Evolutionary conservation across 805 yeast genomes (phyloP).

Genomic region (Yueomyces sinensis): DNA sequence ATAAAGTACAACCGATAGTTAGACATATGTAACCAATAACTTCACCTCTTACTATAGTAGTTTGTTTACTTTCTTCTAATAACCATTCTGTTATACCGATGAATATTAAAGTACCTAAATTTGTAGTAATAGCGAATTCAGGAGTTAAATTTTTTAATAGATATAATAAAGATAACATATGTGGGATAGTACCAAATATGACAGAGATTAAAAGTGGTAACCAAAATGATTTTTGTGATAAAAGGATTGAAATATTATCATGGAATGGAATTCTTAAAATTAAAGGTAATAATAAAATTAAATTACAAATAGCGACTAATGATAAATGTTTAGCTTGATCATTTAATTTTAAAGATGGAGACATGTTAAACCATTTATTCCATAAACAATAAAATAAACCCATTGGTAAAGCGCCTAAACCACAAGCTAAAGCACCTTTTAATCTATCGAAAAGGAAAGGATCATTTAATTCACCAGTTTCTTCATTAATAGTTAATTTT

Average conservation of each 20-base stretch:
- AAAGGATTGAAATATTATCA: slow-evolving; percentile 3
- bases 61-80: slow-evolving; percentile 13
- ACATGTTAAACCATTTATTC: slow-evolving; percentile 16
- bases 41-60: slow-evolving; percentile 23
- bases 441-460: slow-evolving; percentile 25
- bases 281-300: slow-evolving; percentile 12
- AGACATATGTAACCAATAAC: slow-evolving; percentile 19
- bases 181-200: slow-evolving; percentile 17
- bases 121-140: slow-evolving; percentile 17
- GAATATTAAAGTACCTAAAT: slow-evolving; percentile 16
- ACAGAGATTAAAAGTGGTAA: slow-evolving; percentile 6
- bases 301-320: slow-evolving; percentile 11
- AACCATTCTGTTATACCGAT: slow-evolving; percentile 21
- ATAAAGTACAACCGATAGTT: slow-evolving; percentile 13
- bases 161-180: slow-evolving; percentile 13
- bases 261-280: background rate
- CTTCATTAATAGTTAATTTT: slow-evolving; percentile 19
- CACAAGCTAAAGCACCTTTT: slow-evolving; percentile 22
- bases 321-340: slow-evolving; percentile 10
- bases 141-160: slow-evolving; percentile 15
- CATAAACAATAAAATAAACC: slow-evolving; percentile 23
- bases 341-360: slow-evolving; percentile 1
- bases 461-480: slow-evolving; percentile 22
- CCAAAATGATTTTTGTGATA: slow-evolving; percentile 10
- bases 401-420: slow-evolving; percentile 19